These are phyloP conservation scores for Alopecurus myosuroides DNA, from an alignment of 176 grass and related monocot species.

Conservation along the genomic window DNA sequence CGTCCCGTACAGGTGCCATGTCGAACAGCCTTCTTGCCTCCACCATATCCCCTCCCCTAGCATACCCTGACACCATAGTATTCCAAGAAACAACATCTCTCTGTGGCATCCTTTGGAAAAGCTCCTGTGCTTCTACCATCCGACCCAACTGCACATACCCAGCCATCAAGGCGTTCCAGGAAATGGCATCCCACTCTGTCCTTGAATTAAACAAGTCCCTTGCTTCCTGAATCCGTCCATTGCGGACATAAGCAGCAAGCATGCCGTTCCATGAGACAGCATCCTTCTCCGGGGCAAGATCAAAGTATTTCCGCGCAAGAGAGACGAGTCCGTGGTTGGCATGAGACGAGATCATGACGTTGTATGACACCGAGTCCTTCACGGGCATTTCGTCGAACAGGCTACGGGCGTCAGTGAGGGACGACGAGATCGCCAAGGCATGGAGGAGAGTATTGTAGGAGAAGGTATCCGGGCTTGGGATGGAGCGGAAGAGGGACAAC, in stretches of 20 bases:
- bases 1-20: slow-evolving; percentile 54
- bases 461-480: slow-evolving; percentile 58
- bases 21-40: slow-evolving; percentile 67
- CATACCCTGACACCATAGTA: slow-evolving; percentile 75
- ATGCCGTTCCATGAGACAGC: slow-evolving; percentile 85
- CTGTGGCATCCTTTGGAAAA: slow-evolving; percentile 73
- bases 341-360: slow-evolving; percentile 81
- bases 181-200: slow-evolving; percentile 68
- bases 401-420: slow-evolving; percentile 46
- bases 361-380: slow-evolving; percentile 69
- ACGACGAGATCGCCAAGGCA: slow-evolving; percentile 38
- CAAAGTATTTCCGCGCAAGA: slow-evolving; percentile 63
- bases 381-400: slow-evolving; percentile 78
- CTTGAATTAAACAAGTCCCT: slow-evolving; percentile 62
- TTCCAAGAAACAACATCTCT: slow-evolving; percentile 81
- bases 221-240: slow-evolving; percentile 57
- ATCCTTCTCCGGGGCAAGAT: slow-evolving; percentile 58
- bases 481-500: slow-evolving; percentile 47
- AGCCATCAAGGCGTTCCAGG: slow-evolving; percentile 89
- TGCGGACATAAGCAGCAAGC: slow-evolving; percentile 70
- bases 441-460: slow-evolving; percentile 86
- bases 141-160: slow-evolving; percentile 53
- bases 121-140: slow-evolving; percentile 43
- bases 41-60: slow-evolving; percentile 56
- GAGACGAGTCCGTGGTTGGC: slow-evolving; percentile 62